Evolutionary conservation across 1,284 basidiomycete species (phyloP), one percentile per base, ranked within the genome.

Genomic region (Peniophora sp.): DNA sequence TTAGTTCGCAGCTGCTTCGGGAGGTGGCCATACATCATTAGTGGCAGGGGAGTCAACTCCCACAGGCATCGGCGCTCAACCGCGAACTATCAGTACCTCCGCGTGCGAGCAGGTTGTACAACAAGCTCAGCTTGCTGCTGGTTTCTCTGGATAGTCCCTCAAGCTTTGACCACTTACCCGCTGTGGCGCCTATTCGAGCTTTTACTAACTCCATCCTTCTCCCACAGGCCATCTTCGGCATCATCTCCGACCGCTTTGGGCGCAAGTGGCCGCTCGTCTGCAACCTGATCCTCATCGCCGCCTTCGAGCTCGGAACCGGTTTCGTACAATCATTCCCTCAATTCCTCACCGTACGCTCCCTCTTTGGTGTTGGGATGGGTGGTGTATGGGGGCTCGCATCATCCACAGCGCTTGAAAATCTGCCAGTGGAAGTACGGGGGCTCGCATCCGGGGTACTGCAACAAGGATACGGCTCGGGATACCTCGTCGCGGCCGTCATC

Each of bases 311-410:
- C 15, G 89, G 83, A 0, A 83, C 78, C 6, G 81, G 85, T 42
- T 90, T 88, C 62, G 81, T 82, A n/a, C 69, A 81, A 14, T 85
- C 79, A 0, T 90, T 75, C 67, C 22, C 53, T 0, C 74, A 84
- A 56, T 90, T 90, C 72, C 78, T 90, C 43, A 85, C 74, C 18
- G 68, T 89, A 5, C 79, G 90, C 24, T 81, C 85, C 3, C 70
- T 92, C 44, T 93, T 93, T 60, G 91, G 90, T 57, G 78, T 94
- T 49, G 85, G 83, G 3, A 97, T 97, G 93, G 92, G 85, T 44
- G 86, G 87, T 0, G 78, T 90, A 37, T 90, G 88, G 88, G 87
- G 87, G n/a, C 69, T 88, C 18, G 74, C 85, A 0, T 72, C 83
- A 1, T 74, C 85, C 0, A 91, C 86, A 0, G 86, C 88, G 0